Percentiles rank a stretch among this genome's conserved stretches.
phyloP scores from a whole-genome alignment of 768 basidiomycete genomes.

The Pulveroboletus frians region DNA sequence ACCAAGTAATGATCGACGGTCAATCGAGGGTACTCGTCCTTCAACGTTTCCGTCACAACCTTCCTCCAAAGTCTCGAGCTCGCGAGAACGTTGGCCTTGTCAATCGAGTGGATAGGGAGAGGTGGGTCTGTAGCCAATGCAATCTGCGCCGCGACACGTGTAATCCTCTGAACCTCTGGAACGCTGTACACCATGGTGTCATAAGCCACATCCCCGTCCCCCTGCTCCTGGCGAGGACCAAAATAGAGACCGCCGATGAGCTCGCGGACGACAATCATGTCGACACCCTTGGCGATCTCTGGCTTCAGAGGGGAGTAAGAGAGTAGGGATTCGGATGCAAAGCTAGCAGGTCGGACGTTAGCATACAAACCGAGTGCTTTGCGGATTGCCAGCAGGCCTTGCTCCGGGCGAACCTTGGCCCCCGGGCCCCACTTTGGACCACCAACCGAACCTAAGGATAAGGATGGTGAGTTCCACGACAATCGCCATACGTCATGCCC shows the following conservation, averaged over 20 bases:
- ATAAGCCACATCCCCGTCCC: constrained; percentile 69
- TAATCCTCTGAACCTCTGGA: constrained; percentile 88
- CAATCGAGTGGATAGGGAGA: constrained; percentile 84
- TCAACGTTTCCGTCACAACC: constrained; percentile 80
- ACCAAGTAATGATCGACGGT: constrained; percentile 88
- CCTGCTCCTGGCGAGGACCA: constrained; percentile 85
- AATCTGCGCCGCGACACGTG: constrained; percentile 91
- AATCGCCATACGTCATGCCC: constrained; percentile 14
- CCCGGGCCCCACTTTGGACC: constrained; percentile 99
- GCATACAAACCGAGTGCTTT: constrained; percentile 94
- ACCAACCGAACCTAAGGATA: constrained; percentile 85
- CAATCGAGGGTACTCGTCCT: constrained; percentile 83
- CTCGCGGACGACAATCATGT: constrained; percentile 94
- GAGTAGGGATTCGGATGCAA: constrained; percentile 87
- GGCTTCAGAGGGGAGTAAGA: constrained; percentile 85
- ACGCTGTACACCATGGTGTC: constrained; percentile 94
- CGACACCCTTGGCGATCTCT: constrained; percentile 72
- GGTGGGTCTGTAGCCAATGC: constrained; percentile 81
- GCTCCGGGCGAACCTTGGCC: constrained; percentile 85
- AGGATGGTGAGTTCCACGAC: constrained; percentile 1
- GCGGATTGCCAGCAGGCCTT: constrained; percentile 80
- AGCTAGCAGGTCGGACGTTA: constrained; percentile 95
- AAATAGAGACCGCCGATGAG: constrained; percentile 97
- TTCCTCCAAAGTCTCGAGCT: constrained; percentile 92
- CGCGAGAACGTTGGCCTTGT: constrained; percentile 98